Evolutionary conservation across 78 protist species (phyloP), one percentile per base, ranked within the genome.

Genomic region (Mantamonas sphyraenae): DNA sequence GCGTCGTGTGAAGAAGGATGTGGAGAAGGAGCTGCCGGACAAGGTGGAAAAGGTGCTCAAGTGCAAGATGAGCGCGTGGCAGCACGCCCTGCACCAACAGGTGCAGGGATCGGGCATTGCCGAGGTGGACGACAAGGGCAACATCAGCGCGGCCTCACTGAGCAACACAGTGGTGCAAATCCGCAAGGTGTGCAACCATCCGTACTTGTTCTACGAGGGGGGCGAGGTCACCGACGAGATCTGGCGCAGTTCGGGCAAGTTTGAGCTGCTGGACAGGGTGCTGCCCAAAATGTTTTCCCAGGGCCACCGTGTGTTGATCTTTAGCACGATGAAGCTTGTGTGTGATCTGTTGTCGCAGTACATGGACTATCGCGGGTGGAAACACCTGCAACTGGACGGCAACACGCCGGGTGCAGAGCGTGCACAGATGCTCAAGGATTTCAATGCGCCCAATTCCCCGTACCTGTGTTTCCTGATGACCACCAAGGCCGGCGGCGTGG

Each of bases 401-500:
- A 68, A 73, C 53, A 90, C 92, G 28, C 40, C 34, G 39, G 71
- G 80, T 2, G 91, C 76, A 8, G 94, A 89, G 20, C 76, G 98
- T 37, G 79, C n/a, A 24, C 68, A 74, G 4, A 20, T 45, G 26
- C 56, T 87, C 34, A 28, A 2, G 43, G n/a, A 65, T 31, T 82
- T 72, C 75, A 71, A 83, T 62, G 33, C 76, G 31, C 76, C 68
- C 38, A 84, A 79, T 70, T 76, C 89, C 30, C 77, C 66, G n/a
- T 65, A 45, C 65, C 82, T 82, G 45, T 79, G 80, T 24, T 93
- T 93, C 72, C 83, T 90, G 14, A 80, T 83, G 40, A 71, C 85
- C 51, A 94, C 98, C 0, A 84, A 90, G 57, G 97, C 98, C 19
- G 98, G 98, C 66, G 98, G 98, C 37, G 70, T 90, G 4, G 98